Evolutionary conservation across 2,329 filamentous ascomycete species (phyloP).

Genomic region (Anthostomella pinea): DNA sequence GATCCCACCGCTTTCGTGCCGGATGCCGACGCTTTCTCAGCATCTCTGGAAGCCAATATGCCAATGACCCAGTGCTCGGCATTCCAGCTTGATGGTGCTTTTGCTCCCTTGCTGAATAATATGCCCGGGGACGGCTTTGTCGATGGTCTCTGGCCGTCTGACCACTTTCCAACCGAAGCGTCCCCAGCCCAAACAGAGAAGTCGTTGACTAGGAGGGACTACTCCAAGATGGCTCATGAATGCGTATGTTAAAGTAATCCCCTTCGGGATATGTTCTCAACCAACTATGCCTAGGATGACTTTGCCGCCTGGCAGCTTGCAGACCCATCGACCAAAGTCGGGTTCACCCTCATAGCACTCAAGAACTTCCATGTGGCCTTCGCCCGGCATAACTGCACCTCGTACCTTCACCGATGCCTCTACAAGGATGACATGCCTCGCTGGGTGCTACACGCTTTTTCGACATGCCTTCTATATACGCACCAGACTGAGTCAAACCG

Average conservation of each 20-base stretch:
- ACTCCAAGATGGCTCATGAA: slow-evolving; percentile 17
- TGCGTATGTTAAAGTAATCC: slow-evolving; percentile 19
- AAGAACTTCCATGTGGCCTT: slow-evolving; percentile 33
- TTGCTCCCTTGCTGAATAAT: slow-evolving; percentile 13
- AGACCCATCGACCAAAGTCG: slow-evolving; percentile 38
- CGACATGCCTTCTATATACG: slow-evolving; percentile 38
- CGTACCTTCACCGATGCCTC: slow-evolving; percentile 43
- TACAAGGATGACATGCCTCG: slow-evolving; percentile 39
- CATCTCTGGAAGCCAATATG: slow-evolving; percentile 5
- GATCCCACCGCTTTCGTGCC: slow-evolving; percentile 22
- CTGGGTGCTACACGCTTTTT: slow-evolving; percentile 39
- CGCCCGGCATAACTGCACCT: slow-evolving; percentile 36
- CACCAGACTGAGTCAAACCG: slow-evolving; percentile 37
- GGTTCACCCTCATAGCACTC: slow-evolving; percentile 33
- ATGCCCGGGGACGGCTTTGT: slow-evolving; percentile 8
- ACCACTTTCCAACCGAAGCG: slow-evolving; percentile 4
- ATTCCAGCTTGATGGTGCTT: slow-evolving; percentile 13
- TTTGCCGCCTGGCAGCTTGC: slow-evolving; percentile 31
- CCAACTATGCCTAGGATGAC: slow-evolving; percentile 13
- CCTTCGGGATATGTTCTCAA: neutral
- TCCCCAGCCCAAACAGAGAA: slow-evolving; percentile 6
- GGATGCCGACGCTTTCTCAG: slow-evolving; percentile 3
- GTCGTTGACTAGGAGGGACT: slow-evolving; percentile 15
- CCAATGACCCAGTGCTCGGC: slow-evolving; percentile 3
- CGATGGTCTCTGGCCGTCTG: slow-evolving; percentile 7